phyloP scores from a whole-genome alignment of 208 protist genomes.

The Kentomonas sorsogonicus region DNA sequence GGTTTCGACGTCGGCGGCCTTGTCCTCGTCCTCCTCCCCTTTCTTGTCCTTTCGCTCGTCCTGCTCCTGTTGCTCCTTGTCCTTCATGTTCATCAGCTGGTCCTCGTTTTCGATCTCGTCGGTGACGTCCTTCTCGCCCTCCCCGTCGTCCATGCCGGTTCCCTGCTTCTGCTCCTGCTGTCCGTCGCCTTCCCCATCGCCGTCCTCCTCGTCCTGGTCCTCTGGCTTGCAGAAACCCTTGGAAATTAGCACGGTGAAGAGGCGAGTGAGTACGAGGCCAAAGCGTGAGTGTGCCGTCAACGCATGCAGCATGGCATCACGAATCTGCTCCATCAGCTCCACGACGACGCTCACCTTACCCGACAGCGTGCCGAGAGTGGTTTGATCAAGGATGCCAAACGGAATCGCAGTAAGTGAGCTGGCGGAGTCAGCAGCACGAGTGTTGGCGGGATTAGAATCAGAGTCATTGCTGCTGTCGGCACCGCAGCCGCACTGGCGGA shows the following conservation, averaged over 20 bases:
- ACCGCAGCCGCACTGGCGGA: no score
- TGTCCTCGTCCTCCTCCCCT: slow-evolving; percentile 84
- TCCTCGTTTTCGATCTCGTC: slow-evolving; percentile 98
- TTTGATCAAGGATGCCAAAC: no score
- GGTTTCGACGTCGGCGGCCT: slow-evolving; percentile 82
- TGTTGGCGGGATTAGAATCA: no score
- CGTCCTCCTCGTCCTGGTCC: slow-evolving; percentile 71
- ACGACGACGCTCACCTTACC: no score
- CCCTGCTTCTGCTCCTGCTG: slow-evolving; percentile 78
- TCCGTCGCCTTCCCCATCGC: slow-evolving; percentile 65
- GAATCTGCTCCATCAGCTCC: slow-evolving; percentile 13
- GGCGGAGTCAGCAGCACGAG: no score
- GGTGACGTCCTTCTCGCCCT: slow-evolving; percentile 98
- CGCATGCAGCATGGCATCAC: slow-evolving; percentile 18
- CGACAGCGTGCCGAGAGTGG: no score
- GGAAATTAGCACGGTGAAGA: slow-evolving; percentile 88
- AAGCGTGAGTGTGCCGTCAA: slow-evolving; percentile 58
- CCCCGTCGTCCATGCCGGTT: slow-evolving; percentile 98
- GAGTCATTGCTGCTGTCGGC: no score
- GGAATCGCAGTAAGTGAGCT: no score
- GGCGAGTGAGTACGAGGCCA: slow-evolving; percentile 73
- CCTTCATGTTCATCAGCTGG: slow-evolving; percentile 90
- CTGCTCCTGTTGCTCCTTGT: slow-evolving; percentile 87
- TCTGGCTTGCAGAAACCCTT: slow-evolving; percentile 95
- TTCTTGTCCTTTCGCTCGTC: slow-evolving; percentile 67